Conservation (phyloP, 768 basidiomycete species). For the Pisolithus orientalis region DNA sequence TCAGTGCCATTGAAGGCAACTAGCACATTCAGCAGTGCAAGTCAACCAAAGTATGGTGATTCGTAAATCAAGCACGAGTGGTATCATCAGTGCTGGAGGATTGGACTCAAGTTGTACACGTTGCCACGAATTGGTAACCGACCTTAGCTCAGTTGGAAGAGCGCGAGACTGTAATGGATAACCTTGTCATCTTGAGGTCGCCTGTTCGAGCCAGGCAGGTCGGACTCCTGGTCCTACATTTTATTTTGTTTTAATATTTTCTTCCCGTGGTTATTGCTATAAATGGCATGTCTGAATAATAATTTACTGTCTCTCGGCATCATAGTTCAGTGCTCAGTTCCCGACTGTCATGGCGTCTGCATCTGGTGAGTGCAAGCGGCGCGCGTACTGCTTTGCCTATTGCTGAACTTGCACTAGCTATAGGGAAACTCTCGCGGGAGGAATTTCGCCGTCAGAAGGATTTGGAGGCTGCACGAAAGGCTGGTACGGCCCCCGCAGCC, state of each 20-base stretch:
- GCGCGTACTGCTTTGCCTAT: not conserved
- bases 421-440: conserved; percentile 87
- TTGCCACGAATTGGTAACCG: not conserved
- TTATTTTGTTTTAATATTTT: not conserved
- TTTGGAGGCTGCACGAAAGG: conserved; percentile 96
- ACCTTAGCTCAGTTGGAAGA: conserved; percentile 44
- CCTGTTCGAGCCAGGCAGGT: conserved; percentile 40
- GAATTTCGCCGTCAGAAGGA: conserved; percentile 95
- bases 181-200: conserved; percentile 34
- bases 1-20: no score
- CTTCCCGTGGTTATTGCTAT: not conserved
- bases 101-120: not conserved
- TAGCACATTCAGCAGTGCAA: no score
- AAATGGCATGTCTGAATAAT: not conserved
- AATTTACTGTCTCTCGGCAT: not conserved
- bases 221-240: conserved; percentile 14
- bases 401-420: conserved; percentile 23
- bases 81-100: not conserved
- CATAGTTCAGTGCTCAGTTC: not conserved
- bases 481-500: conserved; percentile 94
- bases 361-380: conserved; percentile 26
- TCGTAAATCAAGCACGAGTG: no score
- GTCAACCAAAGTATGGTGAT: no score
- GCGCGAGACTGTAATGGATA: conserved; percentile 41
- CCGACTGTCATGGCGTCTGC: conserved; percentile 32